Base-by-base conservation (phyloP, 495 filamentous ascomycete genomes). In the Pseudotulostoma volvatum region DNA sequence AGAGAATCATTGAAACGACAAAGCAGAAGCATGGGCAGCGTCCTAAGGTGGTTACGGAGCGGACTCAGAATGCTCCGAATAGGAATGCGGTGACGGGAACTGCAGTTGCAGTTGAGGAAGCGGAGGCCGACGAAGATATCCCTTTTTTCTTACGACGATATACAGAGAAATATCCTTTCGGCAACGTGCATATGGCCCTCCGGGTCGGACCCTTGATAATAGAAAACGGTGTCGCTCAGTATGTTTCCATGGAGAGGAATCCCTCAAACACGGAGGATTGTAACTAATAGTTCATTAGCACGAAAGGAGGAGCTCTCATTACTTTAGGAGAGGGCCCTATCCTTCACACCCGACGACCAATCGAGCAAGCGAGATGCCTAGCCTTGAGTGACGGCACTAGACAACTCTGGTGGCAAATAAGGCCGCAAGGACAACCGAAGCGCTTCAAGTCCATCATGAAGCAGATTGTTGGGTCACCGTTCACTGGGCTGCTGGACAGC, bases 361-460 rank as follows among this genome's bases (percentile, higher is more conserved):
- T 53, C 15, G 40, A 38, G 4, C 53, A 40, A 7, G 42, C 38
- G 8, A 11, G 41, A 4, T 39, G 34, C 8, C 42, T 48, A 25
- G 38, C 21, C 18, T 19, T 56, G 1, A n/a, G n/a, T n/a, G n/a
- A n/a, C n/a, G n/a, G n/a, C n/a, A n/a, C n/a, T n/a, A n/a, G n/a
- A n/a, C n/a, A n/a, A n/a, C n/a, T n/a, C n/a, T 57, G 42, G 41
- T 40, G 44, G 19, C 44, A 52, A 35, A 13, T 44, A 8, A 44
- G 45, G 13, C 44, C 44, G 7, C 15, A 11, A 1, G 14, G 41
- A 2, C n/a, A 23, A 4, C 51, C 50, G 7, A 60, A 53, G 34
- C 45, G 55, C 1, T 57, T 55, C 53, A 62, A 63, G 33, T 45
- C 56, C 13, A 32, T 57, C 13, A 55, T 64, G 55, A 66, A 64